Evolutionary conservation across 208 protist species (phyloP).

Genomic region (Crithidia mellificae): DNA sequence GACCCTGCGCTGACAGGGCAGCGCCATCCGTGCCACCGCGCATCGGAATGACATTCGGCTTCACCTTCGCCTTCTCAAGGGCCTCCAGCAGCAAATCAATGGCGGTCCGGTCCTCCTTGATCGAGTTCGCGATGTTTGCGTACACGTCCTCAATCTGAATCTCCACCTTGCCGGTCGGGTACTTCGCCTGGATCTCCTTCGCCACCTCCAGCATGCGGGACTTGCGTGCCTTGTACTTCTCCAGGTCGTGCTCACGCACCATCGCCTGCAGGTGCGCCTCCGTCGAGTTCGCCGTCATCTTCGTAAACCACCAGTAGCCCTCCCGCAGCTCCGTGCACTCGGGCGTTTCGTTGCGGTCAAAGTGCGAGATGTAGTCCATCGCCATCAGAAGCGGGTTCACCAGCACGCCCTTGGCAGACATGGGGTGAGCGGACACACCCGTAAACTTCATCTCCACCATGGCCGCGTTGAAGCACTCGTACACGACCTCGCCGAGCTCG

Average conservation of each 20-base stretch:
- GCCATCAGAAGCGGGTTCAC: constrained; percentile 87
- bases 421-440: constrained; percentile 81
- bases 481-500: constrained; percentile 82
- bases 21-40: constrained; percentile 84
- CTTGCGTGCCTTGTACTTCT: constrained; percentile 57
- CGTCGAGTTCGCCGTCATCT: constrained; percentile 55
- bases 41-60: constrained; percentile 80
- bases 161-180: constrained; percentile 70
- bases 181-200: constrained; percentile 47
- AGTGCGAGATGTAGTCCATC: constrained; percentile 71
- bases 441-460: constrained; percentile 55
- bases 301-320: constrained; percentile 83
- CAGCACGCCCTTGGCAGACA: constrained; percentile 87
- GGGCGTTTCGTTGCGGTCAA: constrained; percentile 72
- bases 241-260: constrained; percentile 75
- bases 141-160: constrained; percentile 71
- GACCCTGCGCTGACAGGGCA: constrained; percentile 64
- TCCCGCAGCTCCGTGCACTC: constrained; percentile 79
- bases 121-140: constrained; percentile 70
- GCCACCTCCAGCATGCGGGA: constrained; percentile 48
- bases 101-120: constrained; percentile 60
- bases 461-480: constrained; percentile 88
- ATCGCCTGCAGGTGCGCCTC: constrained; percentile 56
- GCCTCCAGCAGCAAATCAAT: constrained; percentile 78
- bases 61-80: constrained; percentile 51